Conservation (phyloP, 495 filamentous ascomycete species). For the Talaromyces thailandensis region DNA sequence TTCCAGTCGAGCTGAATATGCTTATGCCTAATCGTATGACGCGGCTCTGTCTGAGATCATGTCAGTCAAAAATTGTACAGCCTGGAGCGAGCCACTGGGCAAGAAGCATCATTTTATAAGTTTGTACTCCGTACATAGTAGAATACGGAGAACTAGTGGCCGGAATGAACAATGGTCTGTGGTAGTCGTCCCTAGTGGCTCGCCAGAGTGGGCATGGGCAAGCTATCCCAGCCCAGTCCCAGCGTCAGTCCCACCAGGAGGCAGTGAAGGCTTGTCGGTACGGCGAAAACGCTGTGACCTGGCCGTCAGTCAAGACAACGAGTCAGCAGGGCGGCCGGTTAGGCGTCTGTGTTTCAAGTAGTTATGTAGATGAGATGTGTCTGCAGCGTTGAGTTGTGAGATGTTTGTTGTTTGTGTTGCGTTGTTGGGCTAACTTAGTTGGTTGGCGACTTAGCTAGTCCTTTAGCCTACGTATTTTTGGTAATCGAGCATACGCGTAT, state of each 20-base stretch:
- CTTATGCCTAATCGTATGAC: constrained; percentile 5
- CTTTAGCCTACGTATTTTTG: background rate
- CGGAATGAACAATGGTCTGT: background rate
- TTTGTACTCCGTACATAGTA: no score
- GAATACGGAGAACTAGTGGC: background rate
- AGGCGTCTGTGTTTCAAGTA: background rate
- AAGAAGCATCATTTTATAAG: background rate
- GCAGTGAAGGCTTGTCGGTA: background rate
- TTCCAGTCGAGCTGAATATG: background rate
- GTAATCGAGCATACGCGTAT: background rate
- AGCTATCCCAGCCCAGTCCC: background rate
- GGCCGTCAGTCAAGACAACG: background rate
- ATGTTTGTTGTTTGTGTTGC: background rate
- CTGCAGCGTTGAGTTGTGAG: background rate
- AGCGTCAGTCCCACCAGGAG: background rate
- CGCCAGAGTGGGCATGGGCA: constrained; percentile 1
- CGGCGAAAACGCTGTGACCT: background rate
- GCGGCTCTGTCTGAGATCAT: constrained; percentile 3
- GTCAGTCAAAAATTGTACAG: background rate
- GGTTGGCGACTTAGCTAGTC: background rate
- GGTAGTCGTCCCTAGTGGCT: background rate
- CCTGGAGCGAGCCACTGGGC: background rate
- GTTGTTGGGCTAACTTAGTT: background rate
- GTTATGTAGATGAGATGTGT: background rate
- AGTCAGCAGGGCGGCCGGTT: background rate